These are phyloP conservation scores for Fonsecaea monophora DNA, from an alignment of 2,329 filamentous ascomycete genomes.

Conservation along the genomic window DNA sequence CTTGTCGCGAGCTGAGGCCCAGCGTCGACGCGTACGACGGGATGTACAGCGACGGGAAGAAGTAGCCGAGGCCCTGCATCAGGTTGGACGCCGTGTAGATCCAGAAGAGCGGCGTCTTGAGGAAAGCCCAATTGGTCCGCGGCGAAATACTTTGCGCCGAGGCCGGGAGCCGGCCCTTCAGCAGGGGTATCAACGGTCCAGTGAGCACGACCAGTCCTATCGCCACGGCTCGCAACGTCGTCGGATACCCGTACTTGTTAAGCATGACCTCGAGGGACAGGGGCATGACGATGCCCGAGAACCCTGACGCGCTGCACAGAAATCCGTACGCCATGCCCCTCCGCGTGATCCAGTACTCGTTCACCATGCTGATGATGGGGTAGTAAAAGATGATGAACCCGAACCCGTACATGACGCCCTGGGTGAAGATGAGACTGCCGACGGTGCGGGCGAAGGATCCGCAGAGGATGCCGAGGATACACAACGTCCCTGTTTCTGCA, in stretches of 20 bases:
- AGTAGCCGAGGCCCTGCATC: conserved; percentile 47
- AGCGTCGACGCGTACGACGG: conserved; percentile 46
- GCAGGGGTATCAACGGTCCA: conserved; percentile 49
- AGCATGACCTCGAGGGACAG: conserved; percentile 54
- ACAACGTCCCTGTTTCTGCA: conserved; percentile 44
- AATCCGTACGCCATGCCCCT: conserved; percentile 45
- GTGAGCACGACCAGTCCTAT: conserved; percentile 48
- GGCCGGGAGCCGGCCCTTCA: conserved; percentile 50
- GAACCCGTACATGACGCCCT: conserved; percentile 50
- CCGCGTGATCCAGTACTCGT: conserved; percentile 50
- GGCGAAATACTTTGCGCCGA: conserved; percentile 40
- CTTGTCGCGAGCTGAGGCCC: conserved; percentile 27
- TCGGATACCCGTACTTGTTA: conserved; percentile 50
- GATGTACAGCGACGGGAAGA: conserved; percentile 49
- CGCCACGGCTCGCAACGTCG: conserved; percentile 54
- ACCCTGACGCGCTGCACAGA: conserved; percentile 46
- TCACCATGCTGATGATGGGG: conserved; percentile 50
- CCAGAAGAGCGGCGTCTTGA: conserved; percentile 48
- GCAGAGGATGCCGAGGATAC: conserved; percentile 47
- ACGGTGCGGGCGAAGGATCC: conserved; percentile 48
- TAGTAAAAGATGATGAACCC: conserved; percentile 51
- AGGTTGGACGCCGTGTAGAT: conserved; percentile 57
- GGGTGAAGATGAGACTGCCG: conserved; percentile 49
- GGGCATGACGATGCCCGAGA: conserved; percentile 56
- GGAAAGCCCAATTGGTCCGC: conserved; percentile 48